Percentiles rank a stretch among this genome's conserved stretches.
Conservation (phyloP, 306 rosid genomes). For the Canavalia gladiata region DNA sequence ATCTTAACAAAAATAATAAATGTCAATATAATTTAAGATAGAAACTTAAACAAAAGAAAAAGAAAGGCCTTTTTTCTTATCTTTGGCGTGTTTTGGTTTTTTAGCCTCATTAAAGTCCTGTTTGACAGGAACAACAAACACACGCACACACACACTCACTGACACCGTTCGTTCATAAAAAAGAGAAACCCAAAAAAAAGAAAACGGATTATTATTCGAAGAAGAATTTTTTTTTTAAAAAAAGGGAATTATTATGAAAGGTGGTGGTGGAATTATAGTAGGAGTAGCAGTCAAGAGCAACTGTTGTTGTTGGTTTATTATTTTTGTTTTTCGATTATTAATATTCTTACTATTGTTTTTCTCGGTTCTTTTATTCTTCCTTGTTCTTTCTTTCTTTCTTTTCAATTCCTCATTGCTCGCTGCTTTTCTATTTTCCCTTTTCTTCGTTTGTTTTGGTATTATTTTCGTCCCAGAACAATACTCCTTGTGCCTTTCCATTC, state of each 20-base stretch:
- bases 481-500: slow-evolving; percentile 57
- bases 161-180: slow-evolving; percentile 60
- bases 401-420: slow-evolving; percentile 49
- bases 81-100: slow-evolving; percentile 40
- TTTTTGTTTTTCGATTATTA: slow-evolving; percentile 54
- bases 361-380: slow-evolving; percentile 53
- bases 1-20: not conserved
- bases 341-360: slow-evolving; percentile 43
- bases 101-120: slow-evolving; percentile 42
- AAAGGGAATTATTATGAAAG: slow-evolving; percentile 64
- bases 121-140: slow-evolving; percentile 57
- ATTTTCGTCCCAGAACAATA: slow-evolving; percentile 57
- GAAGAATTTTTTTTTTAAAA: slow-evolving; percentile 13
- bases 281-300: slow-evolving; percentile 55
- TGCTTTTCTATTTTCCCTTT: slow-evolving; percentile 38
- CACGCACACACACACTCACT: slow-evolving; percentile 27
- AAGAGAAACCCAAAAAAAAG: not conserved
- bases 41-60: not conserved
- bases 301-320: slow-evolving; percentile 59
- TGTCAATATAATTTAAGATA: not conserved
- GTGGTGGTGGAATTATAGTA: slow-evolving; percentile 71
- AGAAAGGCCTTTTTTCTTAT: slow-evolving; percentile 20
- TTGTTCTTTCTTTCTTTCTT: slow-evolving; percentile 58
- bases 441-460: slow-evolving; percentile 42
- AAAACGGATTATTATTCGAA: slow-evolving; percentile 46